phyloP scores from a whole-genome alignment of 495 filamentous ascomycete genomes.

The Daldinia grandis region DNA sequence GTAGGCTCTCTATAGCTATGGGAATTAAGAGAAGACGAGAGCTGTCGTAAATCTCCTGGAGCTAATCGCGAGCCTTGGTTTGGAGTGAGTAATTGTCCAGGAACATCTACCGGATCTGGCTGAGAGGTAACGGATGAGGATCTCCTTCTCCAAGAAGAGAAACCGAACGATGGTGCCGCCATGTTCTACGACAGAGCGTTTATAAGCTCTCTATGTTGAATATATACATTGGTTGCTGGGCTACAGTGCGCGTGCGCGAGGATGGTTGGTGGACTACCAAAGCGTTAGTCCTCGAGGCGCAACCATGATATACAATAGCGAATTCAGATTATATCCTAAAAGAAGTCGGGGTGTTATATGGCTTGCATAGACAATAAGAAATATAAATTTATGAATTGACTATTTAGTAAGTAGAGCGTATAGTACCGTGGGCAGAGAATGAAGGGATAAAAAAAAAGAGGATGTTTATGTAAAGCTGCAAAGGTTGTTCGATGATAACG shows the following conservation, averaged over 20 bases:
- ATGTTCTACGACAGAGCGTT: conserved; percentile 37
- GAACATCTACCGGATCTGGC: conserved; percentile 41
- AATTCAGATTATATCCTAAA: conserved; percentile 15
- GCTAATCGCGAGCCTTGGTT: conserved; percentile 24
- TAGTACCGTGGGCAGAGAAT: background rate
- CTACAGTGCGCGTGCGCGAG: conserved; percentile 30
- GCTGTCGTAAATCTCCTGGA: conserved; percentile 41
- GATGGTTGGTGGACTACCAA: conserved; percentile 18
- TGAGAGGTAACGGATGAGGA: conserved; percentile 49
- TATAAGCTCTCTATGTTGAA: conserved; percentile 18
- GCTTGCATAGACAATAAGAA: conserved; percentile 6
- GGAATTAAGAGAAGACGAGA: conserved; percentile 54
- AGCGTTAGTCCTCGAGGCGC: conserved; percentile 10
- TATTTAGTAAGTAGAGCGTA: conserved; percentile 4
- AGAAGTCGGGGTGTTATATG: conserved; percentile 9
- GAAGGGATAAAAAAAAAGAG: conserved; percentile 29
- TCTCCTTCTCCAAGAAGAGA: conserved; percentile 52
- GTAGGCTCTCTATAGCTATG: conserved; percentile 68
- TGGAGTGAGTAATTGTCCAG: conserved; percentile 26
- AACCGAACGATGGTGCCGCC: conserved; percentile 49
- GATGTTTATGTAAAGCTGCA: conserved; percentile 2
- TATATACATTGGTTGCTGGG: conserved; percentile 19
- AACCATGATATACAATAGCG: conserved; percentile 21
- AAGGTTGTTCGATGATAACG: conserved; percentile 37
- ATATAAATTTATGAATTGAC: conserved; percentile 6